Evolutionary conservation across 2,329 filamentous ascomycete genomes (phyloP).

Genomic region (Aspergillus brasiliensis): DNA sequence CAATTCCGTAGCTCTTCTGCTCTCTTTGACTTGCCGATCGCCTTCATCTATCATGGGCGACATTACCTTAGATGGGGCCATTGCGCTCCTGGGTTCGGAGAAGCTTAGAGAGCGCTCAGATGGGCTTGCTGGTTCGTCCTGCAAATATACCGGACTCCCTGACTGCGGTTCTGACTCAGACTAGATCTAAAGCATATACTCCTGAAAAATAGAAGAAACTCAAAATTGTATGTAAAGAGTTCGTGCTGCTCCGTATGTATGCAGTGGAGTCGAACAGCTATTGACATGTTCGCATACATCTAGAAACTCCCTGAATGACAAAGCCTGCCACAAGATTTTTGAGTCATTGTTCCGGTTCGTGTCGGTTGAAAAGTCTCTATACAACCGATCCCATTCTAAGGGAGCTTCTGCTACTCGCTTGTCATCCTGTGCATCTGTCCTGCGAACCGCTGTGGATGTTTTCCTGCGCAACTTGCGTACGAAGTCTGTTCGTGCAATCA

Average conservation of each 20-base stretch:
- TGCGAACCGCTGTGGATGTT: slow-evolving; percentile 72
- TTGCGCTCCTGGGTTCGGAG: slow-evolving; percentile 47
- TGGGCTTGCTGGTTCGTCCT: slow-evolving; percentile 50
- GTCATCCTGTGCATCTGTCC: slow-evolving; percentile 66
- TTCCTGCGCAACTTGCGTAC: slow-evolving; percentile 68
- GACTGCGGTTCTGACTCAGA: slow-evolving; percentile 15
- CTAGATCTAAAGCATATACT: slow-evolving; percentile 59
- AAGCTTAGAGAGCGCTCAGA: slow-evolving; percentile 51
- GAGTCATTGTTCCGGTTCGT: slow-evolving; percentile 76
- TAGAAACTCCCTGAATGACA: slow-evolving; percentile 64
- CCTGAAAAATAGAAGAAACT: slow-evolving; percentile 51
- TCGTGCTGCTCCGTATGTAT: background rate
- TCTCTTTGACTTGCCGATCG: too few relatives aligned
- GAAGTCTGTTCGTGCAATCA: slow-evolving; percentile 76
- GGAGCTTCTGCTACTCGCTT: slow-evolving; percentile 61
- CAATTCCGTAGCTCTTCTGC: background rate
- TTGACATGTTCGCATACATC: slow-evolving; percentile 17
- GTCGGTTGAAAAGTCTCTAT: slow-evolving; percentile 68
- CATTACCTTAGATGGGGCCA: slow-evolving; percentile 44
- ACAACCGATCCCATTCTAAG: slow-evolving; percentile 57
- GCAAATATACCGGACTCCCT: background rate
- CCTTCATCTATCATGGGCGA: slow-evolving; percentile 39
- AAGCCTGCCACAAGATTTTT: slow-evolving; percentile 77
- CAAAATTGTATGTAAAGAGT: slow-evolving; percentile 36
- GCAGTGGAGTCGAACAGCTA: background rate